A percentile compares a stretch with the other conserved stretches of the same genome.
Conservation (phyloP, 2,329 filamentous ascomycete species). For the Pseudocercospora eumusae region DNA sequence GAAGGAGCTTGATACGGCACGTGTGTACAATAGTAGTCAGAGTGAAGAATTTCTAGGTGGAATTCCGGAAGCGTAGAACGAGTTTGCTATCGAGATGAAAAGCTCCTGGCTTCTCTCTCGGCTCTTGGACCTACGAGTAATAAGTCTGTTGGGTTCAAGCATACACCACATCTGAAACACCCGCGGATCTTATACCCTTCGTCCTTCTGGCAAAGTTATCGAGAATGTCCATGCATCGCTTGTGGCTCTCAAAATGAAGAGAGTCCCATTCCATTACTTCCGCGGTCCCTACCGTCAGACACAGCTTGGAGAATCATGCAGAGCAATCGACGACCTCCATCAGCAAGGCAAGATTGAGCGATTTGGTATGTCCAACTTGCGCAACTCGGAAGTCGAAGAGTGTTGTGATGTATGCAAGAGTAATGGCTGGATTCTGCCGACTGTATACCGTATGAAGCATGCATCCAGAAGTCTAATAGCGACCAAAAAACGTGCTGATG, state of each 20-base stretch:
- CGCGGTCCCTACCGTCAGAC: constrained; percentile 49
- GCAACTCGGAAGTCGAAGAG: constrained; percentile 51
- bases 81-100: constrained; percentile 38
- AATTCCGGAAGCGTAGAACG: constrained; percentile 23
- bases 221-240: constrained; percentile 33
- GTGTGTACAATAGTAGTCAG: constrained; percentile 43
- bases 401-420: constrained; percentile 46
- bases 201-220: constrained; percentile 24
- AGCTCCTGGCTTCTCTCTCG: constrained; percentile 34
- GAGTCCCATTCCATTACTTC: constrained; percentile 46
- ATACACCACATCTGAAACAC: background rate
- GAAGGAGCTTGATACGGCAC: constrained; percentile 43
- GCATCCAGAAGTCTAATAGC: background rate
- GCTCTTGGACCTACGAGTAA: constrained; percentile 29
- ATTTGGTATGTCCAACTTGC: constrained; percentile 52
- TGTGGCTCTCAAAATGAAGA: constrained; percentile 32
- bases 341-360: constrained; percentile 49
- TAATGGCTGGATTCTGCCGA: constrained; percentile 47
- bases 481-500: background rate
- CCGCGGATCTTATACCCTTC: background rate
- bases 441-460: constrained; percentile 43
- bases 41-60: constrained; percentile 48
- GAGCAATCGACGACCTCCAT: constrained; percentile 50
- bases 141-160: background rate
- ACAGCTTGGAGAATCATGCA: constrained; percentile 51